Base-by-base conservation (phyloP, 768 basidiomycete genomes). In the Coprinopsis marcescibilis region DNA sequence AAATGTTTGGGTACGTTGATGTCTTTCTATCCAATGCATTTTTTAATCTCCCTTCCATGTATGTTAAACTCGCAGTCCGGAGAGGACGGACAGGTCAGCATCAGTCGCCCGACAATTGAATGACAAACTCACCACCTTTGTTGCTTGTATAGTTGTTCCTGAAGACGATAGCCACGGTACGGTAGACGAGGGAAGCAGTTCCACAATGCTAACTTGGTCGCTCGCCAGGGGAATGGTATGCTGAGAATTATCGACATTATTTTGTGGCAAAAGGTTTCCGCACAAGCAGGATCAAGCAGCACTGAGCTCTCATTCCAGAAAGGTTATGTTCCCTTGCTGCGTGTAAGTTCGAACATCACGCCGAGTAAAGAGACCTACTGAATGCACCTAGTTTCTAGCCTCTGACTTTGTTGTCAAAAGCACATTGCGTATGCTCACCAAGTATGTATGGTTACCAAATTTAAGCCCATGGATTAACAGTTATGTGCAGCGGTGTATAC, bases 341-440 rank as follows among this genome's bases (percentile, higher is more conserved):
- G 71, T 26, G 81, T 80, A 49, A 29, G 54, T 46, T 10, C 43
- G n/a, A n/a, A n/a, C n/a, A n/a, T n/a, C n/a, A n/a, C n/a, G n/a
- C n/a, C n/a, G n/a, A n/a, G n/a, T n/a, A n/a, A n/a, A n/a, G n/a
- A n/a, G n/a, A n/a, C n/a, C n/a, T n/a, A n/a, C n/a, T n/a, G n/a
- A n/a, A n/a, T n/a, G n/a, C n/a, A n/a, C n/a, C 6, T 34, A 83
- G 80, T 81, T 80, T 56, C 59, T 79, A 32, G 71, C 81, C 0
- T 81, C 81, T 7, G 74, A 78, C 15, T 72, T 74, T 39, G 71
- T 84, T 5, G 55, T 81, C 30, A 78, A 78, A 58, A 80, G 76
- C 50, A 81, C 75, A 1, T 52, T 80, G 20, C 65, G 60, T 14
- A 70, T 72, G 33, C 60, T 67, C 27, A 70, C 74, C 32, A 82